Base-by-base conservation (phyloP, 2,329 filamentous ascomycete species). In the Fusarium sambucinum region DNA sequence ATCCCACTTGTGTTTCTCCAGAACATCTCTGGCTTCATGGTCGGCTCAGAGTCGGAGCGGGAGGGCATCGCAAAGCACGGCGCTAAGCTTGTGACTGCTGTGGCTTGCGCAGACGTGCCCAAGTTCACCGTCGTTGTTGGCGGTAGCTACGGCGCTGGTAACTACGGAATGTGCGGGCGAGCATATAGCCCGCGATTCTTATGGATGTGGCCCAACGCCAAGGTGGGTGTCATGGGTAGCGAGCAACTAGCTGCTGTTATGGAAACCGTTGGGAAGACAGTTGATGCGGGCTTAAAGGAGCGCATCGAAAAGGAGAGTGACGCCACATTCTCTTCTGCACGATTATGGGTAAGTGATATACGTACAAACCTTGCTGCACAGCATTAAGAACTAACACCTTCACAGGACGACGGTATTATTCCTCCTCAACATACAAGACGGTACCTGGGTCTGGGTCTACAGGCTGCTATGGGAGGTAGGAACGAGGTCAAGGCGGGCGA, bases 21-120 rank as follows among this genome's bases (percentile, higher is more conserved):
- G 79, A 98, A 99, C 79, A 98, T 99, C 77, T 91, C 90, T 8
- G 96, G 96, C 42, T 99, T 99, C 86, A 99, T 99, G 96, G 96
- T 99, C 32, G 96, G 96, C 42, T 87, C 89, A 19, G 93, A 96
- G 74, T 94, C 95, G 1, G 96, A 99, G 81, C 91, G 92, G 55
- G 95, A 95, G 53, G 96, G 96, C 14, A 98, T 99, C 73, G 96
- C 96, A 55, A 98, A 98, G 85, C 96, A 98, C 76, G 96, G 96
- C 40, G 96, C 96, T 8, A 98, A 99, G 82, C 88, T 99, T 19
- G 96, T 98, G 29, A 97, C 94, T 4, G 96, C 95, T 10, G 96
- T 98, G 13, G 93, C 94, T 11, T 97, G 94, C 77, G 94, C 95
- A 6, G 89, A 96, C 70, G 95, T 98, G 41, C 95, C 96, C 71